Base-by-base conservation (phyloP, 2,329 filamentous ascomycete genomes). In the Monosporascus sp. region DNA sequence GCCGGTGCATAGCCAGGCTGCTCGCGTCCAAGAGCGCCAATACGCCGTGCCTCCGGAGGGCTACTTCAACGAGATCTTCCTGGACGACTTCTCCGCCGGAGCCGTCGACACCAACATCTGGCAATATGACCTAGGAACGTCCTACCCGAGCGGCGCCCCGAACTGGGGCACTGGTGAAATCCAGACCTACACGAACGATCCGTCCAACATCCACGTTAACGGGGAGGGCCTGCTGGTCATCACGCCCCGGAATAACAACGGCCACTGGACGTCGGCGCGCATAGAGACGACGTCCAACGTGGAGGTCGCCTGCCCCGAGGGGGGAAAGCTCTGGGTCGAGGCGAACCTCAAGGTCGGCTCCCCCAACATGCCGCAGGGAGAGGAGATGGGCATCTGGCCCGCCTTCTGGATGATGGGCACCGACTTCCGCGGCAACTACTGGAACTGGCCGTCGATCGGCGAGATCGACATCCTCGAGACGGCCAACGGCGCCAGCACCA, bases 131-230 rank as follows among this genome's bases (percentile, higher is more conserved):
- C 61, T 65, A n/a, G 77, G 77, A 48, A 78, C 73, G 0, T 57
- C 60, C 9, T 80, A 80, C 56, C 67, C 73, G 1, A 72, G 72
- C n/a, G 76, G 76, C 1, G 63, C 75, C 0, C 50, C 63, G 7
- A 66, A 73, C 55, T 80, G 77, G 76, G 76, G 77, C 48, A 80
- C 77, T 4, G 69, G 71, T 52, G 77, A 80, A 60, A 65, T 74
- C 18, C 66, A 80, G 61, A 70, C 66, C 1, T 79, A 79, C 64
- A 78, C 75, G 22, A 59, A 61, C 46, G 64, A 65, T 36, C 36
- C 57, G 14, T 53, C 60, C 42, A 80, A 80, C 63, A 57, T 78
- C 44, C 65, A 60, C 52, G 65, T 77, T 55, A 72, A 71, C 14
- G 54, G 60, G 7, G 55, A 64, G 14, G 63, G 68, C 14, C 70